Evolutionary conservation across 2,329 filamentous ascomycete species (phyloP).

Genomic region (Clathrospora elynae): DNA sequence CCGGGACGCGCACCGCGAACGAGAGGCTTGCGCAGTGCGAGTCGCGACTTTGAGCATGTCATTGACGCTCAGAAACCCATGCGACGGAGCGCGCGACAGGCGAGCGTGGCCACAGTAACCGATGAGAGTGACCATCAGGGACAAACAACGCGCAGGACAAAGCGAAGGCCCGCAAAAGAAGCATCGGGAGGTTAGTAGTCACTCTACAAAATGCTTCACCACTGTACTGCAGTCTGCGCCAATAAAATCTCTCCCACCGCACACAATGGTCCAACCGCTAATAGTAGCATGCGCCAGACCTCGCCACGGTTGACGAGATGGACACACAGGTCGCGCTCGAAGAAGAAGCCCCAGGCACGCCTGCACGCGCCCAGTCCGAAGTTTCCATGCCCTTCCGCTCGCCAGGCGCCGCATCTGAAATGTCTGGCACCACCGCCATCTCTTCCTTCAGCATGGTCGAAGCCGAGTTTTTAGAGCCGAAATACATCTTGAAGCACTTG

Average conservation of each 20-base stretch:
- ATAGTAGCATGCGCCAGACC: slow-evolving; percentile 29
- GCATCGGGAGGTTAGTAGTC: slow-evolving; percentile 36
- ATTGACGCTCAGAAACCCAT: slow-evolving; percentile 25
- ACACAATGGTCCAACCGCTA: slow-evolving; percentile 14
- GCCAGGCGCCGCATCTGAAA: slow-evolving; percentile 48
- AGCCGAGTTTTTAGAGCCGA: slow-evolving; percentile 49
- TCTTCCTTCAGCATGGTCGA: slow-evolving; percentile 54
- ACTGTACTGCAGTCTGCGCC: not conserved
- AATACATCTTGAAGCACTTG: slow-evolving; percentile 50
- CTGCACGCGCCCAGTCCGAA: slow-evolving; percentile 18
- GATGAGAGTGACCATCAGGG: slow-evolving; percentile 33
- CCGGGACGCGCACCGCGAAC: slow-evolving; percentile 32
- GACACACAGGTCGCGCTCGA: slow-evolving; percentile 31
- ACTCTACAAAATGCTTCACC: slow-evolving; percentile 3
- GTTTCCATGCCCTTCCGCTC: slow-evolving; percentile 29
- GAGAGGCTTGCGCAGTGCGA: slow-evolving; percentile 48
- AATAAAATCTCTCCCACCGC: not conserved
- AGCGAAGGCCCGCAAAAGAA: slow-evolving; percentile 30
- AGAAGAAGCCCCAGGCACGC: slow-evolving; percentile 30
- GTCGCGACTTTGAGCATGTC: slow-evolving; percentile 43
- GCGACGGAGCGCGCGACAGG: slow-evolving; percentile 37
- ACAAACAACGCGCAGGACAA: slow-evolving; percentile 25
- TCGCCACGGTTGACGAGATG: slow-evolving; percentile 43
- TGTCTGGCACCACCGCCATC: slow-evolving; percentile 55
- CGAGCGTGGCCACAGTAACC: slow-evolving; percentile 30